phyloP scores from a whole-genome alignment of 495 filamentous ascomycete genomes.

The Penicillium cosmopolitanum region DNA sequence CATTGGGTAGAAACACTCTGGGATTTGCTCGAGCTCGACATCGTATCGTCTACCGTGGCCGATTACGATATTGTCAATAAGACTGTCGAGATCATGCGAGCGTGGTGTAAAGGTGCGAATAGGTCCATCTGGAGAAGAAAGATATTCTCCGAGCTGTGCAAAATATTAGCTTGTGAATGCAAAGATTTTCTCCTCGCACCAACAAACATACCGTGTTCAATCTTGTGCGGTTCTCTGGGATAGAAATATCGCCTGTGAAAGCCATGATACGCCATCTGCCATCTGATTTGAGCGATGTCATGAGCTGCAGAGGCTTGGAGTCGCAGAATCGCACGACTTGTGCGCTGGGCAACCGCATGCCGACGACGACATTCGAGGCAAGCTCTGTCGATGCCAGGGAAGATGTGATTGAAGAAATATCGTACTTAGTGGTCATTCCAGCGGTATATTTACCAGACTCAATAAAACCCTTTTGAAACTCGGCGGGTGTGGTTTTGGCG shows the following conservation, averaged over 20 bases:
- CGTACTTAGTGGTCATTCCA: conserved; percentile 63
- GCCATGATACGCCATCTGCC: conserved; percentile 66
- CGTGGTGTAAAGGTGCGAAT: conserved; percentile 49
- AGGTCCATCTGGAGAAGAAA: conserved; percentile 40
- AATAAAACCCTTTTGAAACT: conserved; percentile 63
- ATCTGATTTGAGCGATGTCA: conserved; percentile 51
- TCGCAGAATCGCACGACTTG: conserved; percentile 64
- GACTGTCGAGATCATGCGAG: conserved; percentile 52
- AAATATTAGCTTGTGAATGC: background rate
- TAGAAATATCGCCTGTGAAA: conserved; percentile 57
- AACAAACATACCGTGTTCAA: conserved; percentile 47
- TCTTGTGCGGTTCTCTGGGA: conserved; percentile 34
- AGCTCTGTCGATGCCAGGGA: conserved; percentile 34
- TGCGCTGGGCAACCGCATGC: conserved; percentile 61
- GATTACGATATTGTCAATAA: conserved; percentile 65
- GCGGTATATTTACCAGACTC: conserved; percentile 66
- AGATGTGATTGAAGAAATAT: conserved; percentile 50
- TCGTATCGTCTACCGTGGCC: conserved; percentile 54
- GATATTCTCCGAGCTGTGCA: conserved; percentile 40
- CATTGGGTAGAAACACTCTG: conserved; percentile 59
- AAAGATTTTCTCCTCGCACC: background rate
- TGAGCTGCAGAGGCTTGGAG: conserved; percentile 60
- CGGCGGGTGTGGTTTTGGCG: conserved; percentile 35
- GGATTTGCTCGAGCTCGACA: conserved; percentile 63
- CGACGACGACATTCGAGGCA: conserved; percentile 52